These are phyloP conservation scores for Trebouxia gelatinosa DNA, from an alignment of 163 green algal species.

Conservation along the genomic window DNA sequence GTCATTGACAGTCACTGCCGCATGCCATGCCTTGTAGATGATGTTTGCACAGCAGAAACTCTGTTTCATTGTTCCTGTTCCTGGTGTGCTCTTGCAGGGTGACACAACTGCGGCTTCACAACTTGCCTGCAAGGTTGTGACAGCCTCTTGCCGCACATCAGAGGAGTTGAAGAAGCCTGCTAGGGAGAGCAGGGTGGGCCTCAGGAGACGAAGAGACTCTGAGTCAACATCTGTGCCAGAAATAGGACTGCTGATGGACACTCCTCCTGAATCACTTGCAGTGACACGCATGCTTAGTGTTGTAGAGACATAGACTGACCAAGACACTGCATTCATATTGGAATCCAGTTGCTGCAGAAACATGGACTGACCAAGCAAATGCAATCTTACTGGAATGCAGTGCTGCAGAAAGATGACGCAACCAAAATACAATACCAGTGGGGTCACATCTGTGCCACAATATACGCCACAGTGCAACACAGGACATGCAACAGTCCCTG, in stretches of 20 bases:
- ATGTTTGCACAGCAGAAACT: no score
- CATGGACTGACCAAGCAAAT: no score
- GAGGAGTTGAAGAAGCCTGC: conserved; percentile 32
- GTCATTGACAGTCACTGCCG: no score
- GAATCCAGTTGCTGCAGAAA: no score
- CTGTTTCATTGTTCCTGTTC: not conserved
- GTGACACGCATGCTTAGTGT: not conserved
- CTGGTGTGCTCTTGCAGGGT: not conserved
- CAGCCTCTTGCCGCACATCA: conserved; percentile 6
- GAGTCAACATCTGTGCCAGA: not conserved
- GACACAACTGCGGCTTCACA: not conserved
- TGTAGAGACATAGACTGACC: not conserved
- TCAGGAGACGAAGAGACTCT: conserved; percentile 25
- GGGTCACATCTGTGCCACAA: no score
- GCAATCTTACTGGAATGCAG: no score
- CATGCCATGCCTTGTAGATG: no score
- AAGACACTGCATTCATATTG: no score
- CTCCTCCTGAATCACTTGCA: not conserved
- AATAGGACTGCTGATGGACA: not conserved
- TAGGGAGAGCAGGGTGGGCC: conserved; percentile 22
- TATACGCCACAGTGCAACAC: no score
- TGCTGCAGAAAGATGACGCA: no score
- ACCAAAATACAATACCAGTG: no score
- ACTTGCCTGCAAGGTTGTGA: not conserved
- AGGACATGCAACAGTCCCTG: no score